Evolutionary conservation across 1,139 yeast genomes (phyloP), one percentile per base, ranked within the genome.

Genomic region (Blastobotrys niveus): DNA sequence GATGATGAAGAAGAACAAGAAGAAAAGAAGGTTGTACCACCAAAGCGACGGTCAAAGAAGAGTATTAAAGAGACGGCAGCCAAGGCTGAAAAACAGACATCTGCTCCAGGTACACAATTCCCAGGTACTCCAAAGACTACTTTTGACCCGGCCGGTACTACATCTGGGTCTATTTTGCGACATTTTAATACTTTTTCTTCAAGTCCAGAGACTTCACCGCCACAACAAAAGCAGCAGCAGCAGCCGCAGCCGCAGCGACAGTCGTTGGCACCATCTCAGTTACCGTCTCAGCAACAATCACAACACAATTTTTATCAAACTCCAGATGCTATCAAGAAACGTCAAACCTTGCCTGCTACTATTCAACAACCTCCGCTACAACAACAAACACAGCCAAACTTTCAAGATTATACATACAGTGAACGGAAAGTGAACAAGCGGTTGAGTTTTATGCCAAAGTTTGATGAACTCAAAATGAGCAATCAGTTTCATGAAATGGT

Each of bases 361-460:
- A 40, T 35, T 7, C 36, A 21, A 21, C 50, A 2, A 33, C 38
- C 32, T 32, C 32, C 21, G 46, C 32, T 18, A 15, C 22, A 26
- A 3, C 39, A 34, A 15, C 24, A 19, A 24, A 9, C 7, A 5
- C 31, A 12, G 26, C 15, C 36, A 5, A 19, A 43, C 26, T 25
- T 44, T 38, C 25, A 45, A 31, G 46, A 51, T 43, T 34, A 49
- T 45, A 26, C 50, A 25, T 38, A 43, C 44, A 25, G 47, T 22
- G 45, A 42, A 35, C 19, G 41, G 42, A 43, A 40, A 3, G 48
- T 45, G 5, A 48, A 48, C 34, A 48, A 53, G 37, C 51, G 61
- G 19, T 46, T 51, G 30, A 54, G 58, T 37, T 58, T 58, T 46
- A 58, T 59, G 62, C 61, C 62, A 6, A 49, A 44, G 21, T 29